Evolutionary conservation across 228 moss, liverwort and hornwort species (phyloP), one percentile per base, ranked within the genome.

Genomic region (Sphagnum magellanicum): DNA sequence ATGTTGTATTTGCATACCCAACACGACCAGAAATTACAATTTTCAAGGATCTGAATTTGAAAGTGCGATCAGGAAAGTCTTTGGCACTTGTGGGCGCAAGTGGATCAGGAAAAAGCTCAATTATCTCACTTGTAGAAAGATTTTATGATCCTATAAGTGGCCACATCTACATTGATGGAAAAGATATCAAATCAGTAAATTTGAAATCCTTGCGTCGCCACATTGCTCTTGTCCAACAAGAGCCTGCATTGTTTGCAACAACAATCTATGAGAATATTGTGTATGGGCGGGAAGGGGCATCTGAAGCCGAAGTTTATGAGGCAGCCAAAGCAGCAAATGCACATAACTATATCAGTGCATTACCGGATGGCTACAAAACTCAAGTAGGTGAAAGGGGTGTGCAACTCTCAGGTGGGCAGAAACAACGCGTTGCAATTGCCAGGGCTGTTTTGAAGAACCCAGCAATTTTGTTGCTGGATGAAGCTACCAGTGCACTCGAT

Each of bases 371-470:
- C 10, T 91, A 88, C 72, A 17, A 72, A 6, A 83, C 88, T 15
- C 64, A 75, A 10, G 89, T 82, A 13, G 89, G 89, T 3, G 87
- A 90, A 66, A 62, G 84, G 32, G 89, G 87, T n/a, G 65, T 80
- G 5, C 82, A 90, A 48, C 80, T 88, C 12, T 88, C 88, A 0
- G 85, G 88, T 4, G 88, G 88, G 14, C 88, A 88, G 76, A 88
- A 88, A 70, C 88, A 88, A 48, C 78, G 88, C 1, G 76, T 88
- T 0, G 83, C 88, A 50, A 88, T 88, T 52, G 87, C 84, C 55
- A 62, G 79, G 15, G 87, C 84, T 4, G 82, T 89, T 11, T 14
- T 89, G 70, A 87, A 89, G 61, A 74, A 75, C 32, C 89, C 89
- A 1, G 47, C 78, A 1, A 78, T 86, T 59, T 68, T 89, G 63